Base-by-base conservation (phyloP, 768 basidiomycete genomes). In the Psilocybe azurescens region DNA sequence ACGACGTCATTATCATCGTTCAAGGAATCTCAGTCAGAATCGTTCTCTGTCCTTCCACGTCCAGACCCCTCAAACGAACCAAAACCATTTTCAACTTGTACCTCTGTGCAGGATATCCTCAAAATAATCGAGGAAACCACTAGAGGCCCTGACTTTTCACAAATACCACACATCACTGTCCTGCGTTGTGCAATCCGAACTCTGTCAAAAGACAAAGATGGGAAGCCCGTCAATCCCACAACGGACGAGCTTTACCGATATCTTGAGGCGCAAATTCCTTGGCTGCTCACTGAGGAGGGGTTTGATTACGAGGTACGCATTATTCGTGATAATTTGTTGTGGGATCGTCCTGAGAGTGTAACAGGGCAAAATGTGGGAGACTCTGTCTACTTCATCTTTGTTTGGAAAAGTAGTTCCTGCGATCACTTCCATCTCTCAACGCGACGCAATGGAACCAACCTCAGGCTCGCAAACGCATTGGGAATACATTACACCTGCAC, bases 141-240 rank as follows among this genome's bases (percentile, higher is more conserved):
- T 20, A 70, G 77, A 52, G 67, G 72, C 28, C 59, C 67, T 4
- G 70, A 74, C 8, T 65, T 76, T 52, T 47, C 68, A 1, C 74
- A 73, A 8, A 70, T 89, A 5, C 81, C 86, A 2, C 76, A 79
- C 8, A 63, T 86, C 4, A 86, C 88, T 1, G 73, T 91, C 6
- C 76, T 93, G 39, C 85, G 91, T 8, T 90, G 88, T 66, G 86
- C 81, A 2, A 75, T 92, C 46, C 74, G 78, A 32, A 87, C 87
- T 51, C 77, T 80, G 60, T 72, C 67, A 56, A 78, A 67, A 66
- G 76, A 72, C 20, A 78, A 78, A 33, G 74, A 78, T 0, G 73
- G 66, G 5, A 73, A 77, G 10, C 65, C 67, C 14, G 69, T 74
- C 30, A 74, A 78, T 41, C 80, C 84, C 20, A 83, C 82, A 0